Conservation (phyloP, 805 yeast genomes). For the Lachancea lanzarotensis region DNA sequence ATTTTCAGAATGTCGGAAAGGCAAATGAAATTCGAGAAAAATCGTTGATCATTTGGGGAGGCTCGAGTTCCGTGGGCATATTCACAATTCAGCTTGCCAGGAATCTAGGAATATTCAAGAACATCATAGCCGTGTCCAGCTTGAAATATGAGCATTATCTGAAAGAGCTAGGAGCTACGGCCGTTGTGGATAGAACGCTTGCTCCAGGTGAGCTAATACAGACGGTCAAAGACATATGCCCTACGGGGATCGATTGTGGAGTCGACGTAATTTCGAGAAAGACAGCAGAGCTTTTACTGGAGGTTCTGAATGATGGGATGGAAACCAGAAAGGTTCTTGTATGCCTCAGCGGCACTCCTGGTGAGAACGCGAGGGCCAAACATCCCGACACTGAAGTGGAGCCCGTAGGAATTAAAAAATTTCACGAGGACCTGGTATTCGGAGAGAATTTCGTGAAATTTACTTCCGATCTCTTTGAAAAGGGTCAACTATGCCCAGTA, state of each 20-base stretch:
- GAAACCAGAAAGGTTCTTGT: constrained; percentile 25
- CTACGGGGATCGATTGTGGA: constrained; percentile 33
- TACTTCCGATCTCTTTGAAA: too few relatives aligned
- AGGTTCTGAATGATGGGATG: constrained; percentile 21
- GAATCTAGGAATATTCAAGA: constrained; percentile 31
- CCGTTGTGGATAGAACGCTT: constrained; percentile 34
- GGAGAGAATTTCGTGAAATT: too few relatives aligned
- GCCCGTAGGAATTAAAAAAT: too few relatives aligned
- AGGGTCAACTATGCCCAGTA: too few relatives aligned
- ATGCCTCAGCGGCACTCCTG: constrained; percentile 37
- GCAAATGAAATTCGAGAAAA: constrained; percentile 3
- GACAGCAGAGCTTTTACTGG: constrained; percentile 32
- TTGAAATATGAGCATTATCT: constrained; percentile 34
- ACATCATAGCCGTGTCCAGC: constrained; percentile 41
- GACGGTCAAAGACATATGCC: constrained; percentile 19
- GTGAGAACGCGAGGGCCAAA: constrained; percentile 11
- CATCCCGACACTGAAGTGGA: constrained; percentile 13
- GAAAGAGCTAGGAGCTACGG: constrained; percentile 39
- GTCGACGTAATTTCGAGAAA: constrained; percentile 41
- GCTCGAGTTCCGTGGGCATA: constrained; percentile 42
- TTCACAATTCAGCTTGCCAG: constrained; percentile 39
- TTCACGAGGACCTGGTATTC: too few relatives aligned
- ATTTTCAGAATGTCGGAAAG: constrained; percentile 11
- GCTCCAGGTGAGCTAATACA: constrained; percentile 19
- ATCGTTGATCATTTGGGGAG: constrained; percentile 41